Percentiles rank a stretch among this genome's conserved stretches.
These are phyloP conservation scores for Neostapfia colusana DNA, from an alignment of 176 grass and related monocot species.

Conservation along the genomic window DNA sequence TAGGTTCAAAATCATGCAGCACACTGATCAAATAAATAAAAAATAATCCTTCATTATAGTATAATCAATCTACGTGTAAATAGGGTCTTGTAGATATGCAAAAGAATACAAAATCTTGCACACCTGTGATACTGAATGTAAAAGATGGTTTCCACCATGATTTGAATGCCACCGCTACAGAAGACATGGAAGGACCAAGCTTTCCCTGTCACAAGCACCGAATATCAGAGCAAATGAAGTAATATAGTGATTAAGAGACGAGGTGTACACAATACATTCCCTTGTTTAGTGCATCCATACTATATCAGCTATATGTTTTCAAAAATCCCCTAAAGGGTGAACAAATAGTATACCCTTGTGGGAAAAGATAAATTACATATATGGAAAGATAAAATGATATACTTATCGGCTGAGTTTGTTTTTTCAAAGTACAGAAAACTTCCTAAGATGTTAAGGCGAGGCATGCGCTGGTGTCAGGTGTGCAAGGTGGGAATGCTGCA, in stretches of 20 bases:
- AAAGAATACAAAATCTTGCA: constrained; percentile 9
- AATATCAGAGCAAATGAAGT: background rate
- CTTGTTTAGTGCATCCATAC: background rate
- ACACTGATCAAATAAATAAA: background rate
- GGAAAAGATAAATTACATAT: background rate
- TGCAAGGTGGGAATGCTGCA: background rate
- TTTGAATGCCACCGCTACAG: constrained; percentile 79
- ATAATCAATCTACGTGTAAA: background rate
- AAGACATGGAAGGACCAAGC: constrained; percentile 71
- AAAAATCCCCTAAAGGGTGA: background rate
- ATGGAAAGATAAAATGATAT: background rate
- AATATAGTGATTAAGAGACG: background rate
- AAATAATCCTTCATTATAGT: background rate
- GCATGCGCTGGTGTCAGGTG: background rate
- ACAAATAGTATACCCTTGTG: background rate
- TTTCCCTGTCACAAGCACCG: constrained; percentile 56
- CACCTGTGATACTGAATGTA: constrained; percentile 84
- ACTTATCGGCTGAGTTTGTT: background rate
- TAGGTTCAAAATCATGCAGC: background rate
- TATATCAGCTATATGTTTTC: constrained; percentile 1
- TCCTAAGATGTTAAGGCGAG: background rate
- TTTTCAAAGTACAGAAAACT: background rate
- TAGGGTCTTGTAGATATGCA: background rate
- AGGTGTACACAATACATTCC: background rate
- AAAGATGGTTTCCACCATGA: constrained; percentile 98